Evolutionary conservation across 768 basidiomycete genomes (phyloP).

Genomic region (Suillus sp.): DNA sequence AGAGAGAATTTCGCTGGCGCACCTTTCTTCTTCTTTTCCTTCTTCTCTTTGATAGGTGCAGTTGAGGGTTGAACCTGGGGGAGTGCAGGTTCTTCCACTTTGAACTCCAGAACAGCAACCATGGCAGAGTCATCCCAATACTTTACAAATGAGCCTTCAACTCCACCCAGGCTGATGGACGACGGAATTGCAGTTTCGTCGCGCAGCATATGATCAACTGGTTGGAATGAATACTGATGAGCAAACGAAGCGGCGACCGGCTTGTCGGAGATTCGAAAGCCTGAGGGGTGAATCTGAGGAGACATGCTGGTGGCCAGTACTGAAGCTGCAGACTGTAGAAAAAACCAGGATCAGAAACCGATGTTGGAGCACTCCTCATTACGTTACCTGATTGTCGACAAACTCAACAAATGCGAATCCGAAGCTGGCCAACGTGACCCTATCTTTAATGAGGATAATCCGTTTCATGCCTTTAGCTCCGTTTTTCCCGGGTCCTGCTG

Average conservation of each 20-base stretch:
- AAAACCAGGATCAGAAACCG: constrained; percentile 16
- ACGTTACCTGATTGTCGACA: constrained; percentile 71
- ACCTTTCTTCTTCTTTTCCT: constrained; percentile 64
- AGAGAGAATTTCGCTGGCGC: constrained; percentile 2
- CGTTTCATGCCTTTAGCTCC: constrained; percentile 87
- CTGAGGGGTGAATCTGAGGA: constrained; percentile 83
- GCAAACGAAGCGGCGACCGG: constrained; percentile 94
- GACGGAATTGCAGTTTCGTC: constrained; percentile 78
- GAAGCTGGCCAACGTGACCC: constrained; percentile 83
- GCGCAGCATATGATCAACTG: constrained; percentile 70
- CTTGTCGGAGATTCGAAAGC: constrained; percentile 87
- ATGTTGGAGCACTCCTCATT: neutral
- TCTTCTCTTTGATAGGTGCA: constrained; percentile 60
- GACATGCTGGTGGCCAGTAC: constrained; percentile 89
- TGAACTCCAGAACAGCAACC: constrained; percentile 74
- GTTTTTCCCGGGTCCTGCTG: constrained; percentile 74
- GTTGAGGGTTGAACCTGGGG: constrained; percentile 37
- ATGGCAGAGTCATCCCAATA: constrained; percentile 94
- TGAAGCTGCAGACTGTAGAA: constrained; percentile 70
- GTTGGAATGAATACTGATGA: constrained; percentile 87
- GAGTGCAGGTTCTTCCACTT: constrained; percentile 63
- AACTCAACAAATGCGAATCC: constrained; percentile 96
- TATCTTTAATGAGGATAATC: constrained; percentile 88
- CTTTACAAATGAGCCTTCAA: constrained; percentile 71
- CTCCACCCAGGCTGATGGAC: constrained; percentile 67